Percentiles rank a stretch among this genome's conserved stretches.
Evolutionary conservation across 176 grass and related monocot genomes (phyloP).

Genomic region (Leersia perrieri): DNA sequence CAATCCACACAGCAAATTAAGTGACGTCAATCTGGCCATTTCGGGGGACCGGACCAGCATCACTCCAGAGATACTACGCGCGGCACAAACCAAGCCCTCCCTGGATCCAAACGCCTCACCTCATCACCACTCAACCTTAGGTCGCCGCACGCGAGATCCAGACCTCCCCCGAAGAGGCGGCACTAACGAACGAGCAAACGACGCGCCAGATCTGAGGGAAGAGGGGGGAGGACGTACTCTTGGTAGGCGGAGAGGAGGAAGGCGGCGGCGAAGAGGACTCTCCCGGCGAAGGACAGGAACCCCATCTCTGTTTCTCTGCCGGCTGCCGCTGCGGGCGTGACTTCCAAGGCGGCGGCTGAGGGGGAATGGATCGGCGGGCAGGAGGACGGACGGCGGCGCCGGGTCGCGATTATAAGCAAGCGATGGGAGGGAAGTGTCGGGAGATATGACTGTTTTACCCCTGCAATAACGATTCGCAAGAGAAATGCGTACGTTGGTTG

Average conservation of each 20-base stretch:
- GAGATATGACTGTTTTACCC: background rate
- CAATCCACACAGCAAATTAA: background rate
- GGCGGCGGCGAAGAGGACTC: conserved; percentile 60
- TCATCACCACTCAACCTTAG: background rate
- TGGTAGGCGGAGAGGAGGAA: conserved; percentile 80
- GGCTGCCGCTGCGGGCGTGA: background rate
- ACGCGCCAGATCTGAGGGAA: conserved; percentile 30
- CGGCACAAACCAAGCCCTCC: background rate
- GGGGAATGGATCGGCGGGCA: background rate
- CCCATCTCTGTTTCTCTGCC: conserved; percentile 59
- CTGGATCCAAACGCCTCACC: conserved; percentile 7
- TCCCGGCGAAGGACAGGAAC: conserved; percentile 65
- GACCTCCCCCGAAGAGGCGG: background rate
- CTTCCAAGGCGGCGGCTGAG: background rate
- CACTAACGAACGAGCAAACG: background rate
- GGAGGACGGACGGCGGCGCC: too few relatives aligned
- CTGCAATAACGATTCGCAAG: too few relatives aligned
- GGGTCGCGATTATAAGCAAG: background rate
- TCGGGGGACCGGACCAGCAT: background rate
- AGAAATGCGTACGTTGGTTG: too few relatives aligned
- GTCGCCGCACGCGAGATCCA: background rate
- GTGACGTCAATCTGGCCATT: background rate
- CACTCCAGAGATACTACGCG: background rate
- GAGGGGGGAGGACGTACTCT: conserved; percentile 39
- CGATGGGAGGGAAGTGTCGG: background rate